Percentiles rank a stretch among this genome's conserved stretches.
Evolutionary conservation across 768 basidiomycete species (phyloP).

Genomic region (Cystofilobasidium capitatum): DNA sequence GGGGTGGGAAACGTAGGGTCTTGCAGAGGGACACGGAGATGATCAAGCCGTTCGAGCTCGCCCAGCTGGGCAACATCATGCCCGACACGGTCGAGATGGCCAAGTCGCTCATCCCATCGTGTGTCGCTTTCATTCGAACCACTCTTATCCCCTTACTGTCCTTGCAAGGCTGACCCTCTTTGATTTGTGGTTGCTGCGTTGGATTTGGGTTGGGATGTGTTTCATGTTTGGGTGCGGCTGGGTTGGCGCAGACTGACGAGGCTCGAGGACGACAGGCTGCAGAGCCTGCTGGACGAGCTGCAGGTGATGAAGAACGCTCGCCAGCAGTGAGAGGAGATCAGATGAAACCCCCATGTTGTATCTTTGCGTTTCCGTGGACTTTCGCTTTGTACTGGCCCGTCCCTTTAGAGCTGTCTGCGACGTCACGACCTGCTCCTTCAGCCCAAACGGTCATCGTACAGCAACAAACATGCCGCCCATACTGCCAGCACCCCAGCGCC

Average conservation of each 20-base stretch:
- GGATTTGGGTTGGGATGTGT: neutral
- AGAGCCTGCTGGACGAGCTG: conserved; percentile 73
- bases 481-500: neutral
- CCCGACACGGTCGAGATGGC: conserved; percentile 82
- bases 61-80: conserved; percentile 83
- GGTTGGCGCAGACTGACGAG: conserved; percentile 57
- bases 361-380: too few relatives aligned
- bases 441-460: neutral
- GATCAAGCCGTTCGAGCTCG: conserved; percentile 74
- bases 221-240: neutral
- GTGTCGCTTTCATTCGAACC: conserved; percentile 20
- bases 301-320: conserved; percentile 57
- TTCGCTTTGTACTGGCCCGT: too few relatives aligned
- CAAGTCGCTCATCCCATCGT: conserved; percentile 85
- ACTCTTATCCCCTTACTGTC: neutral
- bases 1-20: conserved; percentile 45
- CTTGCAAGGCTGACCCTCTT: too few relatives aligned
- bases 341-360: neutral
- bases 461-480: neutral
- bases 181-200: neutral
- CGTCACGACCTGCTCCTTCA: neutral
- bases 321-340: neutral
- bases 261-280: conserved; percentile 76
- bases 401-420: too few relatives aligned
- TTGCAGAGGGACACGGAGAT: conserved; percentile 66